phyloP scores from a whole-genome alignment of 192 early-diverging fungal species.

The Backusella sp. region DNA sequence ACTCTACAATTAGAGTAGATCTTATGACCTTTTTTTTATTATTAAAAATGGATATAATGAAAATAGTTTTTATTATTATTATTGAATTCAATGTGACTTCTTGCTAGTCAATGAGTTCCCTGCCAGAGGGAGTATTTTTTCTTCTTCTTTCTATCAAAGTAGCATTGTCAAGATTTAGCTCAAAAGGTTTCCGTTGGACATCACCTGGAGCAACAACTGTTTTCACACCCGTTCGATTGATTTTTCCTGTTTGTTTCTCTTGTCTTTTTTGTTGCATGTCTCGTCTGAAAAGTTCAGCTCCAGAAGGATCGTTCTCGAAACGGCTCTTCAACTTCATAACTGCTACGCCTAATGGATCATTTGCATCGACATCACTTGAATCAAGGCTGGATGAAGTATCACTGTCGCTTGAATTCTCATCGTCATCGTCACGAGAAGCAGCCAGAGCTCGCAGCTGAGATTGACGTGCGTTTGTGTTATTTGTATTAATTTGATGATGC shows the following conservation, averaged over 20 bases:
- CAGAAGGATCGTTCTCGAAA: not conserved
- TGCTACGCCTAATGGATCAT: not conserved
- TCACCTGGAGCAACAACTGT: not conserved
- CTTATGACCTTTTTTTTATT: not conserved
- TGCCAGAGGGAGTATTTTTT: constrained; percentile 5
- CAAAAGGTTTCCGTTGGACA: constrained; percentile 14
- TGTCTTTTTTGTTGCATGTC: not conserved
- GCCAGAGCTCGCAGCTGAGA: constrained; percentile 9
- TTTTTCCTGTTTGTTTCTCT: not conserved
- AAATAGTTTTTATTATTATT: not conserved
- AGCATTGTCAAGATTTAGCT: constrained; percentile 27
- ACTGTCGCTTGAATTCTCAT: constrained; percentile 4
- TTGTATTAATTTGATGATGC: not conserved
- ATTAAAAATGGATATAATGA: not conserved
- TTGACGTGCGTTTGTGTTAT: not conserved
- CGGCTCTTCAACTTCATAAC: not conserved
- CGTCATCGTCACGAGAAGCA: constrained; percentile 13
- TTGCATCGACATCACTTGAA: not conserved
- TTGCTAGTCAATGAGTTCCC: not conserved
- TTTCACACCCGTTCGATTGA: not conserved
- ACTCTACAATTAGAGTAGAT: not conserved
- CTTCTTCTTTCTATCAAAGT: constrained; percentile 27
- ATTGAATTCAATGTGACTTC: not conserved
- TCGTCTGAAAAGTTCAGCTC: not conserved
- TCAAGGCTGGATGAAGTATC: not conserved